Conservation (phyloP, 768 basidiomycete species). For the Pulveroboletus sp. region DNA sequence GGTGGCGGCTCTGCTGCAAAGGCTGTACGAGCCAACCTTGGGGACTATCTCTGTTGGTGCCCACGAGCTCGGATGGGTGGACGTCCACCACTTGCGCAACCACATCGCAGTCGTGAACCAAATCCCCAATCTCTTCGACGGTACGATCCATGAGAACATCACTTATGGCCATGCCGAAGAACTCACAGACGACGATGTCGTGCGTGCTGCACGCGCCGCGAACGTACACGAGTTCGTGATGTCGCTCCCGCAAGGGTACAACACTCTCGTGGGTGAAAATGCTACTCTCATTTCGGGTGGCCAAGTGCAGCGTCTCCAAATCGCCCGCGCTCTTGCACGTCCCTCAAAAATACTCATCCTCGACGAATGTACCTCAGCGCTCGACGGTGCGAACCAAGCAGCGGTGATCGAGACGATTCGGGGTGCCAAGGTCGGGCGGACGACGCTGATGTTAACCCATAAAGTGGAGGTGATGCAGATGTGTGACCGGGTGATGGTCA, state of each 20-base stretch:
- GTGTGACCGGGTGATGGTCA: constrained; percentile 85
- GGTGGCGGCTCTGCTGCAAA: constrained; percentile 77
- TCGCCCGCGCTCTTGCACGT: constrained; percentile 85
- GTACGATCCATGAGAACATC: constrained; percentile 84
- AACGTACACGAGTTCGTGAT: constrained; percentile 86
- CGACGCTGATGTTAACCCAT: constrained; percentile 92
- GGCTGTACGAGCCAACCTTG: constrained; percentile 74
- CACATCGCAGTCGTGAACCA: constrained; percentile 88
- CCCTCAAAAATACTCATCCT: constrained; percentile 71
- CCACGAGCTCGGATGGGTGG: constrained; percentile 48
- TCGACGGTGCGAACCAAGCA: constrained; percentile 81
- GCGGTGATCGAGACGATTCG: constrained; percentile 76
- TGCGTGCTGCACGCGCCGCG: constrained; percentile 68
- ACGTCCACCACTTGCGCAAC: constrained; percentile 74
- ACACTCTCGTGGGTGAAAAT: constrained; percentile 86
- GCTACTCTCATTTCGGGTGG: constrained; percentile 87
- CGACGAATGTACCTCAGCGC: constrained; percentile 93
- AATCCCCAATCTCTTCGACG: constrained; percentile 83
- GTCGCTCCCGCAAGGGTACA: constrained; percentile 76
- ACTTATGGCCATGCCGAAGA: constrained; percentile 55
- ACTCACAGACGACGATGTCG: constrained; percentile 53
- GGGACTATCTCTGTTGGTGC: constrained; percentile 62
- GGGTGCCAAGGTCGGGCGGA: constrained; percentile 59
- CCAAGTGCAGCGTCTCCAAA: constrained; percentile 89
- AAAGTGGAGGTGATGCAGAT: constrained; percentile 85